Evolutionary conservation across 2,329 filamentous ascomycete species (phyloP).

Genomic region (Cytospora mali): DNA sequence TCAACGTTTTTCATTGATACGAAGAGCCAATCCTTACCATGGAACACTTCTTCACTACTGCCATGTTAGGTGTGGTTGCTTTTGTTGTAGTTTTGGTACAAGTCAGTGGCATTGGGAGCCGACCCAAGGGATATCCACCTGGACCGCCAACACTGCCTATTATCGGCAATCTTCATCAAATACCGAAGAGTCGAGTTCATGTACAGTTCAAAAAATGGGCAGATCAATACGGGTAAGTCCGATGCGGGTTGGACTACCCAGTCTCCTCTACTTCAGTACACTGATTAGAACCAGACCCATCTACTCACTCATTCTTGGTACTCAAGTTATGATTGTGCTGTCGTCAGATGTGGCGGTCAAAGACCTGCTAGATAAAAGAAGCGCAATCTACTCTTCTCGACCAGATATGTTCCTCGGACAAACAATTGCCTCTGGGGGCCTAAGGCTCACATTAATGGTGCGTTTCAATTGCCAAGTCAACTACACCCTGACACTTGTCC

Average conservation of each 20-base stretch:
- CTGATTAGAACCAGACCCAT: constrained; percentile 33
- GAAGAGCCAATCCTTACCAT: no score
- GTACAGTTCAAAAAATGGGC: constrained; percentile 56
- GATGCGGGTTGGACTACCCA: no score
- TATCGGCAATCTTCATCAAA: constrained; percentile 54
- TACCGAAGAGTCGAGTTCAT: constrained; percentile 45
- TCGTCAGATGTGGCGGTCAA: constrained; percentile 45
- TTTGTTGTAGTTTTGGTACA: neutral
- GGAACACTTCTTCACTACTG: neutral
- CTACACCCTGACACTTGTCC: neutral
- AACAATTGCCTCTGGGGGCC: neutral
- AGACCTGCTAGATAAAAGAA: constrained; percentile 54
- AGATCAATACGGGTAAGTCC: constrained; percentile 43
- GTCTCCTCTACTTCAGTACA: neutral
- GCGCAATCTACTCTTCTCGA: constrained; percentile 52
- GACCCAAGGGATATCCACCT: constrained; percentile 45
- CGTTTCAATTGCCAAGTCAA: neutral
- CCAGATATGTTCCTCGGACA: constrained; percentile 30
- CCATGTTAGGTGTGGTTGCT: neutral
- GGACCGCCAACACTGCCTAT: constrained; percentile 54
- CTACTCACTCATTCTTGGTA: neutral
- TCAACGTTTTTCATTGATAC: neutral
- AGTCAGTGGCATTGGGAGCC: neutral
- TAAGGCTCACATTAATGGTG: neutral
- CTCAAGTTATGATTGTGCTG: constrained; percentile 33